These are phyloP conservation scores for Termitomyces sp. DNA, from an alignment of 768 basidiomycete genomes.

Conservation along the genomic window DNA sequence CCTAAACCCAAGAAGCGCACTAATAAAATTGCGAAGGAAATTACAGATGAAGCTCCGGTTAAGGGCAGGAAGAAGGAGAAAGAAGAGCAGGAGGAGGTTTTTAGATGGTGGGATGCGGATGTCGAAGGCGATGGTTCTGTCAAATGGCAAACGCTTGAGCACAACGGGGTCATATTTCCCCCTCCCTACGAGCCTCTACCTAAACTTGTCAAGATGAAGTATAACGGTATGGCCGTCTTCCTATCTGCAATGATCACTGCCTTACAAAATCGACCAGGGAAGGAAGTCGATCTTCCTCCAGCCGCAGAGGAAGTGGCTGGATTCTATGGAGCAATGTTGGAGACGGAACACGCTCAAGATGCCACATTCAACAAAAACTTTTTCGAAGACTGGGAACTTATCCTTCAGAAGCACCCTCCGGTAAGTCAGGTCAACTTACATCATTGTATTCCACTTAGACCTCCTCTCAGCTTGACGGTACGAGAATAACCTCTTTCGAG, in stretches of 20 bases:
- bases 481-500: constrained; percentile 69
- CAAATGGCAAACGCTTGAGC: constrained; percentile 96
- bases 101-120: constrained; percentile 85
- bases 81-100: constrained; percentile 67
- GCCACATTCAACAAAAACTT: constrained; percentile 90
- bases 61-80: constrained; percentile 49
- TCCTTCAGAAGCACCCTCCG: constrained; percentile 78
- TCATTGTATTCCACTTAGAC: neutral
- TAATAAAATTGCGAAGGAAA: constrained; percentile 37
- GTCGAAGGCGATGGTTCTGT: constrained; percentile 67
- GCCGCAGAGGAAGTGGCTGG: constrained; percentile 95
- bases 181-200: constrained; percentile 90
- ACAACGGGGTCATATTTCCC: constrained; percentile 93
- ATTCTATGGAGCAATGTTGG: constrained; percentile 90
- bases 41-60: constrained; percentile 27
- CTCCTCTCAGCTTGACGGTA: constrained; percentile 53
- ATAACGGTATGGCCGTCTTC: constrained; percentile 60
- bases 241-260: constrained; percentile 1
- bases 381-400: constrained; percentile 81
- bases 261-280: constrained; percentile 42
- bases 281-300: constrained; percentile 68
- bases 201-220: constrained; percentile 83
- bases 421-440: constrained; percentile 37
- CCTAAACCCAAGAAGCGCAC: constrained; percentile 41
- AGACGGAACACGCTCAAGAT: constrained; percentile 90